Percentiles rank a stretch among this genome's conserved stretches.
Evolutionary conservation across 805 yeast species (phyloP).

Genomic region (Candida michaelii): DNA sequence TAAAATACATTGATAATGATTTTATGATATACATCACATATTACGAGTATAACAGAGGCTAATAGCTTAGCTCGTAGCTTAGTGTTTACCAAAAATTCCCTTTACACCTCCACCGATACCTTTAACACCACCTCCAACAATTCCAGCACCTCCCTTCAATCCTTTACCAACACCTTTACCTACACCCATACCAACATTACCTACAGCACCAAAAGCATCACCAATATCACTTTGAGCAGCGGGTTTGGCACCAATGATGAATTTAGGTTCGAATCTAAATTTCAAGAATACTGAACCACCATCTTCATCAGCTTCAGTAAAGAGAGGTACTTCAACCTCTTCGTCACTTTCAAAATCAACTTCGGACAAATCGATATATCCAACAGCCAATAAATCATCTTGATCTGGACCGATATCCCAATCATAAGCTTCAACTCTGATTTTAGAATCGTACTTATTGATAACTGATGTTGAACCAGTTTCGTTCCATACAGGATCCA

Average conservation of each 20-base stretch:
- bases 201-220: conserved; percentile 47
- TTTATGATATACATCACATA: too few relatives aligned
- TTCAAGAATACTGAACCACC: conserved; percentile 67
- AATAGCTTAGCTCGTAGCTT: too few relatives aligned
- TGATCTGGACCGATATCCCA: conserved; percentile 93
- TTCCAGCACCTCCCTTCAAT: conserved; percentile 30
- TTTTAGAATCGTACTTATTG: conserved; percentile 59
- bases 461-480: conserved; percentile 51
- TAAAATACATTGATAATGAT: too few relatives aligned
- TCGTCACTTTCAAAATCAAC: conserved; percentile 40
- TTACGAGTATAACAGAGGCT: too few relatives aligned
- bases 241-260: conserved; percentile 50
- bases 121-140: conserved; percentile 18
- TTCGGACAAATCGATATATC: conserved; percentile 53
- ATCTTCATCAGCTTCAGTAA: conserved; percentile 47
- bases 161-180: conserved; percentile 41
- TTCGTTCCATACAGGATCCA: conserved; percentile 91
- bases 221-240: conserved; percentile 16
- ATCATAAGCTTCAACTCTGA: conserved; percentile 66
- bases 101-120: conserved; percentile 36
- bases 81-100: conserved; percentile 31
- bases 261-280: conserved; percentile 68
- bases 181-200: conserved; percentile 39
- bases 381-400: conserved; percentile 79
- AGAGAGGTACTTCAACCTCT: conserved; percentile 53